A percentile compares a stretch with the other conserved stretches of the same genome.
Conservation (phyloP, 345 rosid species). For the Cardamine chenopodiifolia region DNA sequence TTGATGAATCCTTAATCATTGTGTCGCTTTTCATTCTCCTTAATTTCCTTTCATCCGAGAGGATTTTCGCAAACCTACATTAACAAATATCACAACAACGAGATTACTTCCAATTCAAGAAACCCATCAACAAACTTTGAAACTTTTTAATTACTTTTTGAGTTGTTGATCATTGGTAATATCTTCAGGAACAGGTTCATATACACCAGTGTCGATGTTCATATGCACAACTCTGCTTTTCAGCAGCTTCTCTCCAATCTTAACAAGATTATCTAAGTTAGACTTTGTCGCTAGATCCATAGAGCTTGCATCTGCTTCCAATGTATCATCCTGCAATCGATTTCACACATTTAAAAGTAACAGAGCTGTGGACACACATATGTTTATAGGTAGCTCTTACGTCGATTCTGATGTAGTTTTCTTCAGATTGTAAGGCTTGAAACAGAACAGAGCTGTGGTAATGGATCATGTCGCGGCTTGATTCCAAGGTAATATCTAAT, state of each 20-base stretch:
- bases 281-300: constrained; percentile 53
- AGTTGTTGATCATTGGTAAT: constrained; percentile 62
- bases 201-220: constrained; percentile 55
- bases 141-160: constrained; percentile 45
- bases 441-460: constrained; percentile 58
- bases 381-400: constrained; percentile 43
- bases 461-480: constrained; percentile 62
- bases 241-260: constrained; percentile 52
- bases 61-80: constrained; percentile 55
- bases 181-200: constrained; percentile 53
- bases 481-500: constrained; percentile 51
- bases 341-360: background rate
- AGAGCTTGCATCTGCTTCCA: constrained; percentile 50
- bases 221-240: constrained; percentile 46
- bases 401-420: constrained; percentile 66
- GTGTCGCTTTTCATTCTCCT: constrained; percentile 29
- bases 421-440: constrained; percentile 55
- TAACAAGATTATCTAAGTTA: constrained; percentile 56
- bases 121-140: background rate
- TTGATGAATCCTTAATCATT: constrained; percentile 19
- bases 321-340: constrained; percentile 53
- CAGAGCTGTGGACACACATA: too few species aligned
- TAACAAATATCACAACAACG: background rate
- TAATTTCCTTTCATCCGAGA: constrained; percentile 59
- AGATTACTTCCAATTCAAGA: background rate